phyloP scores from a whole-genome alignment of 805 yeast species.

The Cyberlindnera petersonii region DNA sequence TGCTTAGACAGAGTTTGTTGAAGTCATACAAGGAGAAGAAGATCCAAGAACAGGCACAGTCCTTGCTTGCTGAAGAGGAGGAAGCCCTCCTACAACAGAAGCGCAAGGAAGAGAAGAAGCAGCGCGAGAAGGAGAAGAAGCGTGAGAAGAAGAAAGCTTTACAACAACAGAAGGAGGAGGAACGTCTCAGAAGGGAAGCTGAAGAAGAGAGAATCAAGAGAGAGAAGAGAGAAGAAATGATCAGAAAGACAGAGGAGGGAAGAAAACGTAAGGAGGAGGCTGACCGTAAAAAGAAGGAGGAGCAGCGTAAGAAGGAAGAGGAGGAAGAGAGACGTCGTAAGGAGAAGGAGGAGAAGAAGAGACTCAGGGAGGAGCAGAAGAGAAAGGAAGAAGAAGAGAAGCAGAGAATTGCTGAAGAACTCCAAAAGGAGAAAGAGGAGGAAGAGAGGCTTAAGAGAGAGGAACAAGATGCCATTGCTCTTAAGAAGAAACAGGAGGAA shows the following conservation, averaged over 20 bases:
- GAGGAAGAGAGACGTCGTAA: constrained; percentile 35
- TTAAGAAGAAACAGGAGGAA: constrained; percentile 1
- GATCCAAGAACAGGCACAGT: constrained; percentile 67
- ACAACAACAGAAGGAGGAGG: constrained; percentile 54
- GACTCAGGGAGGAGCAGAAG: constrained; percentile 37
- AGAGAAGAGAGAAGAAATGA: constrained; percentile 34
- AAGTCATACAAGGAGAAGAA: constrained; percentile 75
- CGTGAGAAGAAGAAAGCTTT: constrained; percentile 64
- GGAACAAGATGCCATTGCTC: constrained; percentile 4
- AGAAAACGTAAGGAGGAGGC: constrained; percentile 35
- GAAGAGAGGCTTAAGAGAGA: constrained; percentile 6
- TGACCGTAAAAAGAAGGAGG: constrained; percentile 39
- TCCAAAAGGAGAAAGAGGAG: constrained; percentile 16
- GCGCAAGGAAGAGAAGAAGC: constrained; percentile 63
- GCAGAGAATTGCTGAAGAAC: constrained; percentile 33
- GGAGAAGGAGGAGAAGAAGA: constrained; percentile 26
- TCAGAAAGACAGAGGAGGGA: constrained; percentile 42
- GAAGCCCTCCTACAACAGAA: constrained; percentile 62
- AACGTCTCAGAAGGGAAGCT: constrained; percentile 41
- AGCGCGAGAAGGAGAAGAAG: constrained; percentile 53
- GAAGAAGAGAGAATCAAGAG: constrained; percentile 37
- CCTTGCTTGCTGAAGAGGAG: constrained; percentile 63
- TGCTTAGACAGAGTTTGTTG: constrained; percentile 69
- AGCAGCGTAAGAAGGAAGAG: constrained; percentile 34
- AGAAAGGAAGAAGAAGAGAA: constrained; percentile 30